A percentile compares a stretch with the other conserved stretches of the same genome.
Conservation (phyloP, 257 asterid species). For the Scutellaria galericulata region DNA sequence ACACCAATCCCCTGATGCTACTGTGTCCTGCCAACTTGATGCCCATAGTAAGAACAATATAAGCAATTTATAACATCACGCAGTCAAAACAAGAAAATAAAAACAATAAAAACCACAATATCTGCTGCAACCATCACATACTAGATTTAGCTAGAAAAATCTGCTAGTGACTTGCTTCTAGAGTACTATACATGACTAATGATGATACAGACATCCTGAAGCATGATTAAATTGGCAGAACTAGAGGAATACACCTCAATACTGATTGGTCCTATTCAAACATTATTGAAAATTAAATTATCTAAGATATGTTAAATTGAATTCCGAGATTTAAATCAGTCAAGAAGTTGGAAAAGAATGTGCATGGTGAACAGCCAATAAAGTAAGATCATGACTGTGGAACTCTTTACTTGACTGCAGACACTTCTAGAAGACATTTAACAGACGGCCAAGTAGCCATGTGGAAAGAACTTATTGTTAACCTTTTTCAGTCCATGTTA, state of each 20-base stretch:
- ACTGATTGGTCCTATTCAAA: neutral
- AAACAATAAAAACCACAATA: constrained; percentile 6
- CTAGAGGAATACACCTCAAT: neutral
- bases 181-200: neutral
- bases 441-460: neutral
- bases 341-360: neutral
- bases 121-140: neutral
- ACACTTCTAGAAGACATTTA: neutral
- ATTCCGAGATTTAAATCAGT: neutral
- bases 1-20: neutral
- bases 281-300: neutral
- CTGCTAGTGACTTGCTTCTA: constrained; percentile 22
- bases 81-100: constrained; percentile 3
- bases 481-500: neutral
- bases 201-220: constrained; percentile 7
- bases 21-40: neutral
- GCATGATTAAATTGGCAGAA: neutral
- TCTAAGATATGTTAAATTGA: neutral
- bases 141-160: neutral
- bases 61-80: constrained; percentile 8
- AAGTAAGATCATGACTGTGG: neutral
- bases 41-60: neutral
- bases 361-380: neutral
- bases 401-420: neutral
- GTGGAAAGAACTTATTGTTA: neutral